phyloP scores from a whole-genome alignment of 768 basidiomycete species.

The Strobilomyces echinocephalus region DNA sequence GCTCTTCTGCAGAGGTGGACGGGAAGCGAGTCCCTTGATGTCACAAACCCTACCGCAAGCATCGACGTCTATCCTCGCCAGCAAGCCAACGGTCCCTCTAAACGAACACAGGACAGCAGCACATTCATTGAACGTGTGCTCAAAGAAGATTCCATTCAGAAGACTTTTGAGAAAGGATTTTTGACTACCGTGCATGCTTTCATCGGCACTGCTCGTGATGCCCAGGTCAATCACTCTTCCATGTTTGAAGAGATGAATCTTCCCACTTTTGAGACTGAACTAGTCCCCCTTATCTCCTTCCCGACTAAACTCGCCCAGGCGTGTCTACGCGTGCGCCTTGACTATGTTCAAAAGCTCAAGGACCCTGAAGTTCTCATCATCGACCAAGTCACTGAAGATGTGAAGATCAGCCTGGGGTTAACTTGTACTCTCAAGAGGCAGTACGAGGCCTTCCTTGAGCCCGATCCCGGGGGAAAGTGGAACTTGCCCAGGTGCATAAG shows the following conservation, averaged over 20 bases:
- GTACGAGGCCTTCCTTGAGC: conserved; percentile 85
- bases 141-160: conserved; percentile 94
- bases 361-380: conserved; percentile 88
- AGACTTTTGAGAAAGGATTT: conserved; percentile 89
- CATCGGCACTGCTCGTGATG: conserved; percentile 79
- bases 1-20: conserved; percentile 86
- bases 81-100: conserved; percentile 33
- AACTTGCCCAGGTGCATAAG: conserved; percentile 82
- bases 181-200: conserved; percentile 83
- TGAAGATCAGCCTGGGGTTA: conserved; percentile 84
- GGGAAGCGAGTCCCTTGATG: conserved; percentile 85
- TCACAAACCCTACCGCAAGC: conserved; percentile 72
- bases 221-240: conserved; percentile 74
- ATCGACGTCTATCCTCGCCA: conserved; percentile 42
- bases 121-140: conserved; percentile 92
- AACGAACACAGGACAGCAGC: conserved; percentile 56
- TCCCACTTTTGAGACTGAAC: conserved; percentile 83
- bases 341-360: conserved; percentile 81
- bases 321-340: conserved; percentile 81
- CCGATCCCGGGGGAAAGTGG: conserved; percentile 87
- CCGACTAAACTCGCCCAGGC: conserved; percentile 93
- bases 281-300: conserved; percentile 92
- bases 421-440: conserved; percentile 95
- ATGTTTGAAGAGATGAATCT: conserved; percentile 85
- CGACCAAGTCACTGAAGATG: conserved; percentile 90